Conservation (phyloP, 441 rosid species). For the Bruguiera hainesii region DNA sequence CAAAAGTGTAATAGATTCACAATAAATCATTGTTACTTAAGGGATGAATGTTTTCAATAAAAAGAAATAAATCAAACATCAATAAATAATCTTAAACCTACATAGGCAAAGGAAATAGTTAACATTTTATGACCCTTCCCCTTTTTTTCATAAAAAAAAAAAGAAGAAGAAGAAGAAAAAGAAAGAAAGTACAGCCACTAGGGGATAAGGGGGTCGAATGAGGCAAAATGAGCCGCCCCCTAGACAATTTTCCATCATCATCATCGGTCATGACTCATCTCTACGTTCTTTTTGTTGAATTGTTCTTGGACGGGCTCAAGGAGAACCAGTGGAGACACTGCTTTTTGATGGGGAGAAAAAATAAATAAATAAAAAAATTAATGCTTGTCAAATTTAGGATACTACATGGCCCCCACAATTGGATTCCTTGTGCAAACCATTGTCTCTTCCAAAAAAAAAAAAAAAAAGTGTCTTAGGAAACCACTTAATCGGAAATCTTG, state of each 20-base stretch:
- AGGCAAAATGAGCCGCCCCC: constrained; percentile 37
- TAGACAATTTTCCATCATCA: constrained; percentile 7
- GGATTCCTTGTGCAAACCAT: neutral
- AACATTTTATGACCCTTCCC: no score
- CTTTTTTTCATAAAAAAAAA: no score
- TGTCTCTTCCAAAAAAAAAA: neutral
- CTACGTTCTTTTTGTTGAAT: constrained; percentile 4
- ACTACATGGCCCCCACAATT: constrained; percentile 12
- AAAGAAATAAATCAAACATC: no score
- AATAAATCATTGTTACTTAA: no score
- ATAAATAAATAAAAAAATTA: no score
- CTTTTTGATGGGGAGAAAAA: neutral
- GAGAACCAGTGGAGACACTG: constrained; percentile 2
- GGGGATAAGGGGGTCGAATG: neutral
- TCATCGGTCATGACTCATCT: constrained; percentile 33
- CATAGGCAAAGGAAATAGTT: no score
- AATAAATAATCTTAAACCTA: no score
- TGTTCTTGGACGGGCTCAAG: constrained; percentile 8
- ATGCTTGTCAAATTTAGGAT: constrained; percentile 22
- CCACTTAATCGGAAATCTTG: neutral
- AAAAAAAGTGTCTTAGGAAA: neutral
- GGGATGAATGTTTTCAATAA: no score
- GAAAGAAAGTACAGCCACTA: neutral
- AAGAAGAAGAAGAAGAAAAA: no score
- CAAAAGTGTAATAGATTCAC: no score